Conservation (phyloP, 805 yeast genomes). For the Wickerhamiella sorbophila region DNA sequence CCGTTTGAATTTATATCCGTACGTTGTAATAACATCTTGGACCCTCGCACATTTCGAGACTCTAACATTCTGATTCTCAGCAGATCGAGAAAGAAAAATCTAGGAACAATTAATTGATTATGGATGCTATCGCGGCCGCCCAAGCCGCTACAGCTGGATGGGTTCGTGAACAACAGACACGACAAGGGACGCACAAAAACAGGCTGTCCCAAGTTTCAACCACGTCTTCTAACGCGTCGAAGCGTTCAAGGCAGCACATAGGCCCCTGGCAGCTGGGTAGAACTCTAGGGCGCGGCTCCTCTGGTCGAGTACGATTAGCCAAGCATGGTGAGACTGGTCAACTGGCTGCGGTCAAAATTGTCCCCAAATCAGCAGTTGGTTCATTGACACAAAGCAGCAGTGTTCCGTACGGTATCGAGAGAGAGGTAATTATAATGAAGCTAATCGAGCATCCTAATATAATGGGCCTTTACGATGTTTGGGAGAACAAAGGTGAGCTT, state of each 20-base stretch:
- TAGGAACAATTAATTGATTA: background rate
- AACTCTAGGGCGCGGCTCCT: constrained; percentile 91
- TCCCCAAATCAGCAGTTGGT: constrained; percentile 51
- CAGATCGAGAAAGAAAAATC: too few species aligned
- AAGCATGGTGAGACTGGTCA: constrained; percentile 72
- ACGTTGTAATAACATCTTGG: too few species aligned
- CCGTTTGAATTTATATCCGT: too few species aligned
- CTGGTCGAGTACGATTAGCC: constrained; percentile 89
- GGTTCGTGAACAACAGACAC: background rate
- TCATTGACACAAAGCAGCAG: constrained; percentile 6
- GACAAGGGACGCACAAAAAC: constrained; percentile 13
- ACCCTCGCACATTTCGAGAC: too few species aligned
- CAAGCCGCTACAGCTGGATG: constrained; percentile 5
- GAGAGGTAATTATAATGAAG: constrained; percentile 96
- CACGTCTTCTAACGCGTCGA: constrained; percentile 26
- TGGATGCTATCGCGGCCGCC: constrained; percentile 6
- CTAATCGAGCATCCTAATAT: constrained; percentile 86
- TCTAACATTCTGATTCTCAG: too few species aligned
- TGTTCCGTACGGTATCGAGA: constrained; percentile 81
- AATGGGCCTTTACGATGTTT: constrained; percentile 85
- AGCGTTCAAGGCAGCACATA: constrained; percentile 43
- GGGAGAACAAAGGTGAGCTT: constrained; percentile 91
- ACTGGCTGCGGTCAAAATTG: constrained; percentile 92
- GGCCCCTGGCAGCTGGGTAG: constrained; percentile 97
- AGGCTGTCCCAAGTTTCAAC: constrained; percentile 19